Base-by-base conservation (phyloP, 768 basidiomycete genomes). In the Xerocomus potaroensis region DNA sequence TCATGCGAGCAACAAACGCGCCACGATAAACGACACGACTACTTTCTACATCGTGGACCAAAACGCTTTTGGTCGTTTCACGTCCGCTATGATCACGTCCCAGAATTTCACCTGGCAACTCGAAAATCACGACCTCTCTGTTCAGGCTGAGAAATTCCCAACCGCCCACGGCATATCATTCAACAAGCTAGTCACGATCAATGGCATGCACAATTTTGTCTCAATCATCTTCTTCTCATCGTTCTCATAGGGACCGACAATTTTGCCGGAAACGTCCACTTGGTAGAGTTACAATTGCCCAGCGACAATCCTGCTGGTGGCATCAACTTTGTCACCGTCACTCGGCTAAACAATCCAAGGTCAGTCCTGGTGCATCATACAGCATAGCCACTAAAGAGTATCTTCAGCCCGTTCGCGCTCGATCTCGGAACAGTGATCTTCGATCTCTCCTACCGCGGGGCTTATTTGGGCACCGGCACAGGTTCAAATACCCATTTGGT, bases 61-160 rank as follows among this genome's bases (percentile, higher is more conserved):
- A 56, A 62, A 60, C 24, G 78, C 78, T 10, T 87, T 88, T 54
- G 78, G 77, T 47, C 70, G 69, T 18, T 87, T 87, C 63, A 74
- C 83, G 2, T 66, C 66, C 33, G 65, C 71, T 26, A 71, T 89
- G 73, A 87, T 88, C 59, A 87, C 82, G 0, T 73, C 77, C 37
- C 68, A 69, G 37, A 79, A 73, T 47, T 87, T 88, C 56, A 85
- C 79, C 1, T 89, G 86, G 85, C 71, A 72, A 45, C 64, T 89
- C 33, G 57, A 67, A 15, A 83, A 76, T 47, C 60, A 74, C n/a
- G 72, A 74, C 51, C 70, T 87, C 31, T 69, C 69, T 7, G 83
- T 84, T 10, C 78, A 80, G 43, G 85, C 86, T 3, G 66, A 76
- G 49, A 82, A 80, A 51, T 84, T 87, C 56, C 84, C 84, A 3